Percentiles rank a stretch among this genome's conserved stretches.
These are phyloP conservation scores for Entomortierella lignicola DNA, from an alignment of 192 early-diverging fungal genomes.

Conservation along the genomic window DNA sequence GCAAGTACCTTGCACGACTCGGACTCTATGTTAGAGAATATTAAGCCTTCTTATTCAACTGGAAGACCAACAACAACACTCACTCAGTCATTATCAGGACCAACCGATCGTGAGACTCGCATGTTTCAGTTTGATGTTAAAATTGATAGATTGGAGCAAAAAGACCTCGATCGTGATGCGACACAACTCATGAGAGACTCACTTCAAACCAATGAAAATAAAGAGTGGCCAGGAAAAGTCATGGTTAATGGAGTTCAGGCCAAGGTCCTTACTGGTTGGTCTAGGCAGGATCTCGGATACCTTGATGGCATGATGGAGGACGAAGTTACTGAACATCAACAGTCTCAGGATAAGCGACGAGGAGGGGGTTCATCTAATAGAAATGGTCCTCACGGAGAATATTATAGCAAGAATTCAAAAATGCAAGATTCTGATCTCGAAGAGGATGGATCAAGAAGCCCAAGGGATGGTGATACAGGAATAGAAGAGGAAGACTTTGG, in stretches of 20 bases:
- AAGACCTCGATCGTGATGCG: conserved; percentile 28
- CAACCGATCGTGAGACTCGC: conserved; percentile 18
- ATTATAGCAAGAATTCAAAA: neutral
- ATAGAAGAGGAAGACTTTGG: neutral
- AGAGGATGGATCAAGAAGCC: neutral
- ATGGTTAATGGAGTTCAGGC: conserved; percentile 39
- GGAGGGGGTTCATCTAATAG: neutral
- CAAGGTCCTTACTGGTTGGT: conserved; percentile 20
- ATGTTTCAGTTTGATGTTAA: conserved; percentile 50
- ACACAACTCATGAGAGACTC: conserved; percentile 5
- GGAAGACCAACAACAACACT: neutral
- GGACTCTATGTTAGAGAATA: neutral
- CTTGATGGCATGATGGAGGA: conserved; percentile 45
- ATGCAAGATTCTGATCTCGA: neutral
- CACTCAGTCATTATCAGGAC: neutral
- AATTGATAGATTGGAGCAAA: conserved; percentile 41
- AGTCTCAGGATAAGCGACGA: neutral
- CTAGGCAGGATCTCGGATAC: conserved; percentile 40
- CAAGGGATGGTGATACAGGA: neutral
- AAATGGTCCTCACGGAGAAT: conserved; percentile 2
- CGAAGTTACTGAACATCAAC: neutral
- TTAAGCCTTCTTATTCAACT: conserved; percentile 1
- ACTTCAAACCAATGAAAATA: neutral
- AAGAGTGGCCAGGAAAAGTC: conserved; percentile 43
- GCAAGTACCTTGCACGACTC: conserved; percentile 2